phyloP scores from a whole-genome alignment of 257 asterid species.

The Gentiana dahurica region DNA sequence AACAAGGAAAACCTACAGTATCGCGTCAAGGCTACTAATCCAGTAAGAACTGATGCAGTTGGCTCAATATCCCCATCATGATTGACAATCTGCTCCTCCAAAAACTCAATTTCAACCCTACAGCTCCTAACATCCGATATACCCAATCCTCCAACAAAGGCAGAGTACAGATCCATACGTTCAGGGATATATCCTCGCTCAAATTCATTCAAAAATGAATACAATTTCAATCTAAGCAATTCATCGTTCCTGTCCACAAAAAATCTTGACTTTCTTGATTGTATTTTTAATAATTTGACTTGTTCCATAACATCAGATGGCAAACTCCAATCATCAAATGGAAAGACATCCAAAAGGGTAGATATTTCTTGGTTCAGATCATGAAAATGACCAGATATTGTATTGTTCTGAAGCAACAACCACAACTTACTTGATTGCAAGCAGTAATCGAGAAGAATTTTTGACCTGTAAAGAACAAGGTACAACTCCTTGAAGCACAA shows the following conservation, averaged over 20 bases:
- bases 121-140: conserved; percentile 42
- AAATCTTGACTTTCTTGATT: conserved; percentile 43
- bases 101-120: conserved; percentile 67
- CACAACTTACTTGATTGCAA: conserved; percentile 66
- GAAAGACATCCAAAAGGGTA: conserved; percentile 80
- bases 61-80: conserved; percentile 87
- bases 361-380: conserved; percentile 76
- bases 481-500: conserved; percentile 91
- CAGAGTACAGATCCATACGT: conserved; percentile 26
- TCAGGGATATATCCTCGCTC: conserved; percentile 58
- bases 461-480: conserved; percentile 79
- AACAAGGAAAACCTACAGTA: conserved; percentile 75
- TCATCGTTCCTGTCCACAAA: conserved; percentile 53
- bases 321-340: conserved; percentile 34
- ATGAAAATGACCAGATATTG: conserved; percentile 75
- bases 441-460: conserved; percentile 66
- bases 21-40: conserved; percentile 61
- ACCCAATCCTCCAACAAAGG: conserved; percentile 49
- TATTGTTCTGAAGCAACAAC: conserved; percentile 71
- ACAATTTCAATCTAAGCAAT: conserved; percentile 43
- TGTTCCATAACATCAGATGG: conserved; percentile 69
- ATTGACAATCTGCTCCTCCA: conserved; percentile 83
- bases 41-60: conserved; percentile 44
- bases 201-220: conserved; percentile 56
- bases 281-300: conserved; percentile 51